These are phyloP conservation scores for Wallacemonas sp. DNA, from an alignment of 208 protist genomes.

Conservation along the genomic window DNA sequence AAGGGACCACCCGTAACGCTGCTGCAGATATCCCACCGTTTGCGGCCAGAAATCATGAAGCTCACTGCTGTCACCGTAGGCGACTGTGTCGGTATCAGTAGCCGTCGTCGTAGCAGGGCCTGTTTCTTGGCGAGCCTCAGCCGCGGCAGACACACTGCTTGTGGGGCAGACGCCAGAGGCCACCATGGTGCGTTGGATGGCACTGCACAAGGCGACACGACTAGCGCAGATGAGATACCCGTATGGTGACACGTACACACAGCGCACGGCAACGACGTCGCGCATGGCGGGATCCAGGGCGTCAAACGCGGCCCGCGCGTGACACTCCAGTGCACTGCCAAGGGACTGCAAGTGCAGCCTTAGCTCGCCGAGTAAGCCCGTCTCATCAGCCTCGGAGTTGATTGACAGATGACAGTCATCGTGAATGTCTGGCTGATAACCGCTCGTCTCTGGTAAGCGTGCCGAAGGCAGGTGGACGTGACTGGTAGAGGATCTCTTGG, in stretches of 20 bases:
- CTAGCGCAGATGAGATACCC: conserved; percentile 23
- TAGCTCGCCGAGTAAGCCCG: conserved; percentile 18
- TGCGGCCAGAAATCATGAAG: background rate
- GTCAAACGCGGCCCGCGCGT: conserved; percentile 11
- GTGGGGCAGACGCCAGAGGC: background rate
- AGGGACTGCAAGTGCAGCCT: conserved; percentile 6
- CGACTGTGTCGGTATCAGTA: background rate
- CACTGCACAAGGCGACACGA: background rate
- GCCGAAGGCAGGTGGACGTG: too few relatives aligned
- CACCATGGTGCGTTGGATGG: background rate
- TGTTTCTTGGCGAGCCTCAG: too few relatives aligned
- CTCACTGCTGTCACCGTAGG: too few relatives aligned
- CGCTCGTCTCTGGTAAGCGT: too few relatives aligned
- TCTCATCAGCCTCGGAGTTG: conserved; percentile 11
- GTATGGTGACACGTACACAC: conserved; percentile 17
- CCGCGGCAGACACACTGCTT: too few relatives aligned
- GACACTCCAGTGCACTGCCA: background rate
- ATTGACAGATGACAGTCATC: conserved; percentile 4
- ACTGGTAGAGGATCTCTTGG: background rate
- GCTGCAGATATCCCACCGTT: conserved; percentile 15
- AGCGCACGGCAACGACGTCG: conserved; percentile 2
- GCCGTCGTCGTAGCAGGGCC: background rate
- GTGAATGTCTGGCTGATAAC: background rate
- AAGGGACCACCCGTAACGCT: conserved; percentile 30
- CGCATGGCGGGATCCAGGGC: conserved; percentile 6